Percentiles rank a stretch among this genome's conserved stretches.
Conservation (phyloP, 805 yeast species). For the Priceomyces carsonii region DNA sequence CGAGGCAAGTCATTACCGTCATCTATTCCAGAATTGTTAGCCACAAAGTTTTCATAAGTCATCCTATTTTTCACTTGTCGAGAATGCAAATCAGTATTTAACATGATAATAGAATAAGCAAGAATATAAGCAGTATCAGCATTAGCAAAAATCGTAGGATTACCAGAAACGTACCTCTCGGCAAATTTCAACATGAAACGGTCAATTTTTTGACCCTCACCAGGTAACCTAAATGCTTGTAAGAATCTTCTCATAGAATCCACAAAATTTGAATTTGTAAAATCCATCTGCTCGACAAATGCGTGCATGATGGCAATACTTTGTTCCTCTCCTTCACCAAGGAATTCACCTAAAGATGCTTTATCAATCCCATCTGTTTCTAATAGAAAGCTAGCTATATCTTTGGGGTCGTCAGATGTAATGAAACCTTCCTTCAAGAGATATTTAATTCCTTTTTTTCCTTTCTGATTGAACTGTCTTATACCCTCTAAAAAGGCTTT, state of each 20-base stretch:
- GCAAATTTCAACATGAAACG: constrained; percentile 97
- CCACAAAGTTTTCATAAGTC: constrained; percentile 84
- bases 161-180: constrained; percentile 83
- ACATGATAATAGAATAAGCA: constrained; percentile 88
- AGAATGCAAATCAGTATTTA: constrained; percentile 93
- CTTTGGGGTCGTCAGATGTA: constrained; percentile 55
- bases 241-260: constrained; percentile 83
- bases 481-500: constrained; percentile 78
- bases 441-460: constrained; percentile 72
- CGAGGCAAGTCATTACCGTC: constrained; percentile 83
- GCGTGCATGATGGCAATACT: constrained; percentile 88
- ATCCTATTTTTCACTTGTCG: constrained; percentile 82
- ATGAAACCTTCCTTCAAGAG: constrained; percentile 68
- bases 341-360: constrained; percentile 81
- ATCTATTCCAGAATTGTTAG: constrained; percentile 88
- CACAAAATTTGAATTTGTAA: constrained; percentile 66
- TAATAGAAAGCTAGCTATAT: constrained; percentile 74
- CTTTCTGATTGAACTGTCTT: constrained; percentile 78
- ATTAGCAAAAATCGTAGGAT: constrained; percentile 82
- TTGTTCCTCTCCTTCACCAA: constrained; percentile 84
- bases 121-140: constrained; percentile 94
- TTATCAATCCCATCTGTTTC: constrained; percentile 77
- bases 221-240: constrained; percentile 91
- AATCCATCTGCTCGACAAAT: constrained; percentile 87
- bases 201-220: constrained; percentile 97